Conservation (phyloP, 2,329 filamentous ascomycete genomes). For the Microdochium nivale region DNA sequence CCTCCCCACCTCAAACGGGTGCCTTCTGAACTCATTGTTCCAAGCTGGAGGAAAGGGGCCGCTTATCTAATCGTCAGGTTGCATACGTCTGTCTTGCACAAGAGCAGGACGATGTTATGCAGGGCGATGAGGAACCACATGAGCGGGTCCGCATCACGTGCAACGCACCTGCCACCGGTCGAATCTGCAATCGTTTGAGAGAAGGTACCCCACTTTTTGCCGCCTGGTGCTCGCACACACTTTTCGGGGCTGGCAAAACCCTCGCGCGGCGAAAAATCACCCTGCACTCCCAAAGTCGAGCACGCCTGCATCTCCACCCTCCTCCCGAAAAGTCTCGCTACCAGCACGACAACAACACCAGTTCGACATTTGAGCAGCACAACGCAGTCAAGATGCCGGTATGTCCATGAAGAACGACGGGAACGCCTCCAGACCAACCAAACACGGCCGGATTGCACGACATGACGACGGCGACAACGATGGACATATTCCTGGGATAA, state of each 20-base stretch:
- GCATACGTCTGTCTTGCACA: neutral
- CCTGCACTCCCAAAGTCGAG: slow-evolving; percentile 11
- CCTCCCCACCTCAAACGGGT: neutral
- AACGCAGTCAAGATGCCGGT: slow-evolving; percentile 32
- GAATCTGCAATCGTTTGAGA: neutral
- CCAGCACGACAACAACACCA: slow-evolving; percentile 13
- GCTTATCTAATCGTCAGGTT: no score
- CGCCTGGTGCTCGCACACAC: slow-evolving; percentile 3
- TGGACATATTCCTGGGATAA: neutral
- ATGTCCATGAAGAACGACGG: slow-evolving; percentile 15
- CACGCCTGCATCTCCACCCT: slow-evolving; percentile 14
- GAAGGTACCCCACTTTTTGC: neutral
- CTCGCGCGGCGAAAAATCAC: slow-evolving; percentile 18
- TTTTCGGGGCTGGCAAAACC: slow-evolving; percentile 14
- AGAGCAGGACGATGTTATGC: neutral
- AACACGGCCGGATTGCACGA: neutral
- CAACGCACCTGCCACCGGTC: neutral
- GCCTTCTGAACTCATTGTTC: neutral
- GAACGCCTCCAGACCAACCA: slow-evolving; percentile 16
- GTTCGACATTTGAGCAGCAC: slow-evolving; percentile 26
- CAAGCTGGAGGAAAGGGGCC: no score
- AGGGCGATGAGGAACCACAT: neutral
- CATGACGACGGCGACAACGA: neutral
- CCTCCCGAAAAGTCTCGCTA: slow-evolving; percentile 9
- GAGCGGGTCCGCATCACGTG: neutral